phyloP scores from a whole-genome alignment of 345 rosid genomes.

The Lepidium didymum region DNA sequence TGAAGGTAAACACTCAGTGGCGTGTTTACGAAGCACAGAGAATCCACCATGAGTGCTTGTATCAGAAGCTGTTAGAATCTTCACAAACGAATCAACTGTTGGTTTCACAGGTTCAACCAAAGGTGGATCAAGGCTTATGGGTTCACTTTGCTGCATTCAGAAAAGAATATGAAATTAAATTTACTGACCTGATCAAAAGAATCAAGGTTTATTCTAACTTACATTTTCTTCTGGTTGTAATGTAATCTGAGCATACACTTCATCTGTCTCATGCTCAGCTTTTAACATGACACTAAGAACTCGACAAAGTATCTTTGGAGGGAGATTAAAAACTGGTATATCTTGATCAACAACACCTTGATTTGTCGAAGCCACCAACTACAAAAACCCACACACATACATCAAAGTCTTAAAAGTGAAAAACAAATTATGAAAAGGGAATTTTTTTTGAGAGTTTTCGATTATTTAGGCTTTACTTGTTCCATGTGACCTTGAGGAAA shows the following conservation, averaged over 20 bases:
- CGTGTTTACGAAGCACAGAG: conserved; percentile 84
- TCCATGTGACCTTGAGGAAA: conserved; percentile 81
- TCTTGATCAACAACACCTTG: conserved; percentile 61
- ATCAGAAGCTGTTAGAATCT: conserved; percentile 86
- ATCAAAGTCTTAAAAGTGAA: not conserved
- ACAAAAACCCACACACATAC: not conserved
- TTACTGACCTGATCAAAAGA: not conserved
- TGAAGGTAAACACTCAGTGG: conserved; percentile 71
- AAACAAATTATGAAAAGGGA: not conserved
- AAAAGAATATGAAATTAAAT: not conserved
- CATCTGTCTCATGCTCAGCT: conserved; percentile 90
- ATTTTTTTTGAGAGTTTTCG: not conserved
- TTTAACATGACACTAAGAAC: conserved; percentile 55
- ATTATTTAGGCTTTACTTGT: conserved; percentile 32
- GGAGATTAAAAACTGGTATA: conserved; percentile 64
- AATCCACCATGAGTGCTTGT: conserved; percentile 97
- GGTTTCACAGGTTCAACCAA: conserved; percentile 39
- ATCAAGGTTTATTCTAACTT: conserved; percentile 7
- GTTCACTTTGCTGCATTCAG: conserved; percentile 52
- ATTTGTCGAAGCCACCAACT: conserved; percentile 88
- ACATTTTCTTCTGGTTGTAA: conserved; percentile 67
- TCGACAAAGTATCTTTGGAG: conserved; percentile 72
- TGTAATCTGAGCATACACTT: conserved; percentile 86
- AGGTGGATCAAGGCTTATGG: conserved; percentile 41
- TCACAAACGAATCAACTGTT: conserved; percentile 61